Evolutionary conservation across 2,329 filamentous ascomycete genomes (phyloP), one percentile per base, ranked within the genome.

Genomic region (Curvularia hawaiiensis): DNA sequence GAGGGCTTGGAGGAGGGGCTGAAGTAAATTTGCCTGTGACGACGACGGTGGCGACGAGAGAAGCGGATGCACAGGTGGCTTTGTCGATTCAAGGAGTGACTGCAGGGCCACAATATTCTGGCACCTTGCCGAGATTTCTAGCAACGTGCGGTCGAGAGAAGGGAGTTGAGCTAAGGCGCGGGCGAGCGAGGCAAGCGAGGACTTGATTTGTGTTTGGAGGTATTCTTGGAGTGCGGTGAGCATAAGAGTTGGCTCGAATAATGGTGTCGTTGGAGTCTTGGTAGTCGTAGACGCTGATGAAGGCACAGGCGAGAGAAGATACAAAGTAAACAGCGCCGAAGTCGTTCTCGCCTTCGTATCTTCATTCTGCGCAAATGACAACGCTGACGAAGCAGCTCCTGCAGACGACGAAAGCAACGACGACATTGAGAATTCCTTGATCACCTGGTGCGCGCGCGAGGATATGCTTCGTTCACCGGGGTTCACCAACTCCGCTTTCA

Each of bases 31-130:
- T 4, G 55, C 16, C 2, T 4, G 39, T 28, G 1, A 26, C 26
- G 10, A 48, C 26, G 10, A 50, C 2, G 18, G 35, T 5, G 40
- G 35, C 8, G 40, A 44, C 14, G 65, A 54, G 4, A 94, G 73
- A 0, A 91, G 79, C 0, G 91, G 89, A 68, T 96, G 91, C 0
- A 75, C 43, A 0, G 92, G 90, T 0, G 88, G 81, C 63, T 87
- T 88, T 3, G 86, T 88, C 3, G 82, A 80, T 49, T 87, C 85
- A 7, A 98, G 85, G 2, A 97, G 84, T 1, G 87, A 80, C 78
- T 97, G 92, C 3, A 98, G 80, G 0, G 92, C 91, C n/a, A 96
- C 87, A 39, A 98, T 86, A 70, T 96, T 96, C 73, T 97, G 93
- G 72, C 94, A 97, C 45, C 91, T 85, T 5, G 88, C 87, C 7